Percentiles rank a stretch among this genome's conserved stretches.
phyloP scores from a whole-genome alignment of 2,329 filamentous ascomycete species.

The Phyllosticta citrichinensis region DNA sequence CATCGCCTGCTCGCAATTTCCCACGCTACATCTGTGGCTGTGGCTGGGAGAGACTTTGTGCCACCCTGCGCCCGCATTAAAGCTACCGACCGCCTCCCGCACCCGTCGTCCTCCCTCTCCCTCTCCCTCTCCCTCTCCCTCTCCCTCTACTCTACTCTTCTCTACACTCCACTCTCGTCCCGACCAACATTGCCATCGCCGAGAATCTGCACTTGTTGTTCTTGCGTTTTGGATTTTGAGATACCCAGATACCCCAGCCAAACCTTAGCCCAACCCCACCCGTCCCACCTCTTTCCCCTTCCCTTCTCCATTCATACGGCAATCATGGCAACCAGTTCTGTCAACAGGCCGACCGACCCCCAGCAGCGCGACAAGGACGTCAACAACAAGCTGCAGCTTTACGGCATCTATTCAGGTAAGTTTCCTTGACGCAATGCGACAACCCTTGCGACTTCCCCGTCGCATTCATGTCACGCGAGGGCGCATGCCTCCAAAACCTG shows the following conservation, averaged over 20 bases:
- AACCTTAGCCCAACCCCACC: neutral
- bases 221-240: slow-evolving; percentile 8
- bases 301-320: neutral
- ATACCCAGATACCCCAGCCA: slow-evolving; percentile 8
- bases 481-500: neutral
- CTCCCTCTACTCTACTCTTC: neutral
- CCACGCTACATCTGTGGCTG: neutral
- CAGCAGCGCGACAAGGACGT: slow-evolving; percentile 76
- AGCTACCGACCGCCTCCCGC: neutral
- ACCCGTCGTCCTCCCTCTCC: neutral
- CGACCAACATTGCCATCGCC: neutral
- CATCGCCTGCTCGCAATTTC: neutral
- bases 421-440: neutral
- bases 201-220: neutral
- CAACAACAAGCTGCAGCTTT: slow-evolving; percentile 89
- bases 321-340: slow-evolving; percentile 21
- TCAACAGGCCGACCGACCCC: slow-evolving; percentile 65
- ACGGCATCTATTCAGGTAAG: slow-evolving; percentile 68
- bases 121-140: neutral
- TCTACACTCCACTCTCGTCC: neutral
- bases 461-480: neutral
- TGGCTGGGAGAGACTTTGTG: neutral
- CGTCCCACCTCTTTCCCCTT: neutral
- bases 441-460: neutral
- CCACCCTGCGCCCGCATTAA: neutral